Evolutionary conservation across 768 basidiomycete genomes (phyloP), one percentile per base, ranked within the genome.

Genomic region (Nidula microcarpa): DNA sequence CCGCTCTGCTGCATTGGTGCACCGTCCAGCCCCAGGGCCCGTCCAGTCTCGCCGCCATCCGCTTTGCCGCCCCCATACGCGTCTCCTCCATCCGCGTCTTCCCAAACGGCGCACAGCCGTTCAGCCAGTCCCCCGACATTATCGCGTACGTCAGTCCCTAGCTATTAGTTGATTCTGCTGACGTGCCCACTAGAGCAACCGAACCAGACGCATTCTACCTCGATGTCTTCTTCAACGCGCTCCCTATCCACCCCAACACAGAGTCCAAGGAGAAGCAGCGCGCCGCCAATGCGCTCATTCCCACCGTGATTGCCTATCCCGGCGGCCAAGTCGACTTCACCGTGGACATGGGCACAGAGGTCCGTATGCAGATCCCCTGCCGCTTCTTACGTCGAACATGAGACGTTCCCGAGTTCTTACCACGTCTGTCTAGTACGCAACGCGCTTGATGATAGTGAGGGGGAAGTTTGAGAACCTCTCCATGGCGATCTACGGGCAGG

Each of bases 371-470:
- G n/a, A 5, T 30, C 7, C 45, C 7, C 16, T 10, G 47, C 48
- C 36, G 30, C 35, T n/a, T n/a, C n/a, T n/a, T n/a, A n/a, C n/a
- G n/a, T n/a, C n/a, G n/a, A n/a, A n/a, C n/a, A n/a, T n/a, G 35
- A 30, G 49, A 37, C 50, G 48, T 43, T 33, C 17, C 7, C n/a
- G 11, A 10, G n/a, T 44, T 32, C 10, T 44, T 17, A 9, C 16
- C 10, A n/a, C 10, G 8, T 14, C 8, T 43, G 13, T 36, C 14
- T 63, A 89, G 86, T 84, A 80, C 64, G 80, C 85, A 3, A 90
- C 89, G 17, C 85, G 90, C 43, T 73, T 92, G 33, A 84, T 93
- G 79, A 87, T 92, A 53, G 76, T 93, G 56, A 86, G 85, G 61
- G 91, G 90, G n/a, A 72, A 79, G 35, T 91, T 90, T 65, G 70